Evolutionary conservation across 306 rosid species (phyloP), one percentile per base, ranked within the genome.

Genomic region (Hylodesmum podocarpum): DNA sequence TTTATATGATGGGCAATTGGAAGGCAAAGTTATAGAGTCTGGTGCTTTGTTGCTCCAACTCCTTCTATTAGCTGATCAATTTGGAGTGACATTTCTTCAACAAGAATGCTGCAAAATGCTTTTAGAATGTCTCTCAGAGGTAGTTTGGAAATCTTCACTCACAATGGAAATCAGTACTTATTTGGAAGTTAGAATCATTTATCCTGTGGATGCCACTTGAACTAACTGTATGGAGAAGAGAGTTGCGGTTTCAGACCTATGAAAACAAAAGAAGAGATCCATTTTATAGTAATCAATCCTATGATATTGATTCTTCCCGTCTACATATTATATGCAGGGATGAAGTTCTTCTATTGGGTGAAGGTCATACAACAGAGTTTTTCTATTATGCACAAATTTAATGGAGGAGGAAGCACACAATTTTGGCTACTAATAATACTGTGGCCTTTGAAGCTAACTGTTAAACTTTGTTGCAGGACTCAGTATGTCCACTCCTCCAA

Each of bases 291-390:
- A 82, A 84, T 73, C 87, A 90, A 84, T 82, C 81, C 82, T 82
- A 79, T 88, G 84, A 88, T 88, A 90, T 88, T 90, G 84, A 89
- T 89, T 78, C 90, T 67, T 86, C 83, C 84, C 72, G 69, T 87
- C 86, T 88, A 89, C 91, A 85, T 83, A 89, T 90, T 82, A 89
- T 78, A 90, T 94, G 97, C 97, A 92, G 97, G 98, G 96, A 88
- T 80, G 92, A 95, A 89, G 93, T 90, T 89, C 91, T 79, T 85
- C 89, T 87, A 81, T 82, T 90, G 90, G 89, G 89, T 89, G 97
- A 91, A 83, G 94, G 87, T 88, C 98, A 92, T 83, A 87, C 96
- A 81, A 57, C 92, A 75, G 88, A 89, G 81, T 85, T 92, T 92
- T 92, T 89, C 89, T 88, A 86, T 82, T 90, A 87, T 89, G 78